Conservation (phyloP, 805 yeast species). For the Brettanomyces bruxellensis region DNA sequence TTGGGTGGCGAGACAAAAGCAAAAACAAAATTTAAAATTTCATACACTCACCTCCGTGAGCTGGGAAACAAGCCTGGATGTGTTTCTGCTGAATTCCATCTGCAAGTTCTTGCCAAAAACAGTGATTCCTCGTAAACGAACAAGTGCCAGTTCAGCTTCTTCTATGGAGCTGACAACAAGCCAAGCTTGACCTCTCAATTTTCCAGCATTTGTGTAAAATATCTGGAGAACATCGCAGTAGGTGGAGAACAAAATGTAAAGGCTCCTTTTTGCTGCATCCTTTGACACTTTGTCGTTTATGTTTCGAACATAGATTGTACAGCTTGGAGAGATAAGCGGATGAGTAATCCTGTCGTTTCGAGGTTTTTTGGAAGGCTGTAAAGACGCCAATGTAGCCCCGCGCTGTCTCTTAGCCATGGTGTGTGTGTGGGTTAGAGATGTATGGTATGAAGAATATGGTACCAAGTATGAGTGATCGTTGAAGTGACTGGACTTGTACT, state of each 20-base stretch:
- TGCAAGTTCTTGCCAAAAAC: constrained; percentile 46
- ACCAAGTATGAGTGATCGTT: too few species aligned
- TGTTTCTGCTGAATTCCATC: constrained; percentile 33
- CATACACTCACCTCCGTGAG: too few species aligned
- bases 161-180: constrained; percentile 38
- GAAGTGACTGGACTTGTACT: too few species aligned
- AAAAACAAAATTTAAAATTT: too few species aligned
- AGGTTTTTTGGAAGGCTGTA: not conserved
- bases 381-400: not conserved
- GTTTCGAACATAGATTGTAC: constrained; percentile 52
- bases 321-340: constrained; percentile 5
- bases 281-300: constrained; percentile 47
- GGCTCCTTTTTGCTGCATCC: constrained; percentile 36
- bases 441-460: too few species aligned
- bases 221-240: constrained; percentile 60
- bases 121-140: constrained; percentile 33
- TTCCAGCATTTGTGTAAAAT: constrained; percentile 30
- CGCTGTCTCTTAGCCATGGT: not conserved
- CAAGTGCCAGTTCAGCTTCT: constrained; percentile 43
- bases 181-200: constrained; percentile 62
- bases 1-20: too few species aligned
- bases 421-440: too few species aligned
- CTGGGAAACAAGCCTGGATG: constrained; percentile 15
- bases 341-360: not conserved
- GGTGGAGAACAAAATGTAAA: constrained; percentile 50